Evolutionary conservation across 805 yeast species (phyloP).

Genomic region (Clavispora asparagi): DNA sequence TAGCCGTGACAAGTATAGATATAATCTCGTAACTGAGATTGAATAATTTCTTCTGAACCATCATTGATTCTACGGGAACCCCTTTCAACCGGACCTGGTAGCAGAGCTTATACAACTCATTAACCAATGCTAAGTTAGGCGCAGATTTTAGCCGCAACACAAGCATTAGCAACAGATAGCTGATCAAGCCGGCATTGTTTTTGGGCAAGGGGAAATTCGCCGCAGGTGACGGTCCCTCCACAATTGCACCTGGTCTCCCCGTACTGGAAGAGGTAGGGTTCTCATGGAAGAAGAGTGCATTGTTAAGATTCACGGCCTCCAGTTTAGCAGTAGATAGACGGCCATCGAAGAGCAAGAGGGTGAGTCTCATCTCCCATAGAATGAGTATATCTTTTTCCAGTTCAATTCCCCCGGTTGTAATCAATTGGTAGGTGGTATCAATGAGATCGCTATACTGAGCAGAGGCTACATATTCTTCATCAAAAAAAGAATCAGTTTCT

Average conservation of each 20-base stretch:
- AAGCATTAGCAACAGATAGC: slow-evolving; percentile 23
- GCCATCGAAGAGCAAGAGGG: slow-evolving; percentile 24
- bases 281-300: slow-evolving; percentile 29
- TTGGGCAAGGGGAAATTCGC: slow-evolving; percentile 32
- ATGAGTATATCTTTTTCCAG: slow-evolving; percentile 14
- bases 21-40: slow-evolving; percentile 31
- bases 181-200: slow-evolving; percentile 26
- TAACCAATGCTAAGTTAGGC: slow-evolving; percentile 37
- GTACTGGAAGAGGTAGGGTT: slow-evolving; percentile 9
- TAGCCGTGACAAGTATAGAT: slow-evolving; percentile 25
- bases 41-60: slow-evolving; percentile 17
- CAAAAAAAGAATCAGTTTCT: slow-evolving; percentile 1
- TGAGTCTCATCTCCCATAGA: slow-evolving; percentile 33
- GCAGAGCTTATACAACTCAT: slow-evolving; percentile 40
- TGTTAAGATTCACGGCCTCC: slow-evolving; percentile 35
- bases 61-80: slow-evolving; percentile 17
- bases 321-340: slow-evolving; percentile 26
- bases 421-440: slow-evolving; percentile 8
- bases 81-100: slow-evolving; percentile 30
- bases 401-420: slow-evolving; percentile 1
- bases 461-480: slow-evolving; percentile 2
- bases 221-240: background rate
- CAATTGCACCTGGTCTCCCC: background rate
- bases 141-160: slow-evolving; percentile 39
- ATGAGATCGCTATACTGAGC: slow-evolving; percentile 7